Evolutionary conservation across 2,329 filamentous ascomycete species (phyloP), one percentile per base, ranked within the genome.

Genomic region (Aspergillus sp.): DNA sequence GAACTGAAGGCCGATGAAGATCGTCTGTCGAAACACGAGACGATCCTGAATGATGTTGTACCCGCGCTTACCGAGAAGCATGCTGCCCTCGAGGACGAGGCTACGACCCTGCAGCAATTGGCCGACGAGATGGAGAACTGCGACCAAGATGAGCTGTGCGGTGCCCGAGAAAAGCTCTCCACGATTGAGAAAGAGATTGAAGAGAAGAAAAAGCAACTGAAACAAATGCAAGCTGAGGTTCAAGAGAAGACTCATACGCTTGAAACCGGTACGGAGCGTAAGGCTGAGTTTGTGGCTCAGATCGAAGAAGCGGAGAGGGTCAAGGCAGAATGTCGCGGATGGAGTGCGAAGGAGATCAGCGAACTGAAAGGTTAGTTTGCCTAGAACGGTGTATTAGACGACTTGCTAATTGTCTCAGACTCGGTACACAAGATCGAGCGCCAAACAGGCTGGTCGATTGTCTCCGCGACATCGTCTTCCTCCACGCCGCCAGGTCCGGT

Each of bases 271-370:
- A 80, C 83, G 7, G 82, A 87, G 59, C 84, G 86, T 68, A 96
- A 94, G 72, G 77, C 86, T 56, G 83, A 87, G 66, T 92, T 85
- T 65, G 70, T 89, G 31, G 83, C 85, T 29, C 90, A 95, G 52
- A 97, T 96, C 59, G 84, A 86, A 59, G 88, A 92, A 68, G 91
- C 93, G 0, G 92, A 97, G 73, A 88, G 87, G 64, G 82, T 96
- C 26, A 86, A 90, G 62, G 92, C 97, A 73, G 90, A 96, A 69
- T 96, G 90, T 72, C 87, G 93, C 55, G 93, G 94, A 45, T 97
- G 93, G 89, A 94, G 89, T 58, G 86, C 88, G 55, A 87, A 84
- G 29, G 95, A 98, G 76, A 91, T 98, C 63, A 84, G 84, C 63
- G 80, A 81, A 45, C 81, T 96, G n/a, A 92, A 93, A 83, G 85